These are phyloP conservation scores for Malus hybrid DNA, from an alignment of 331 rosid species.

Conservation along the genomic window DNA sequence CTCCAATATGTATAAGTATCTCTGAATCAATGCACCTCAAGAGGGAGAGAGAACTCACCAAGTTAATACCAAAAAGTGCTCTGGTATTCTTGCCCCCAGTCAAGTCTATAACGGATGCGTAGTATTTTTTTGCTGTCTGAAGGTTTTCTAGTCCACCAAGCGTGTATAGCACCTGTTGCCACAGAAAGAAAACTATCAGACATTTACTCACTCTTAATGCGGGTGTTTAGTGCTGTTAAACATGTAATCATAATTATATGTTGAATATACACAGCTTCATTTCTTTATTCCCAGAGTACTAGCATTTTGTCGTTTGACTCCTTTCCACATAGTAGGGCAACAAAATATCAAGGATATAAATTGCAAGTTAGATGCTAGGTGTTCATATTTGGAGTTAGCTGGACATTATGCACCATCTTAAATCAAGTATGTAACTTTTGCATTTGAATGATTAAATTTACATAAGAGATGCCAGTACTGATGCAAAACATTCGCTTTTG, in stretches of 20 bases:
- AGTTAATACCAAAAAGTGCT: conserved; percentile 90
- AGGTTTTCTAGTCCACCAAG: conserved; percentile 93
- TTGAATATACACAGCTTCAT: background rate
- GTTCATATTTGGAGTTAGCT: background rate
- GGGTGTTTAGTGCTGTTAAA: background rate
- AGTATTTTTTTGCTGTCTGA: conserved; percentile 91
- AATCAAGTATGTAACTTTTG: background rate
- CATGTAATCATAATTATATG: background rate
- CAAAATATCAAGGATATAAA: background rate
- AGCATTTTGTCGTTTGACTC: background rate
- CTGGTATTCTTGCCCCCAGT: conserved; percentile 88
- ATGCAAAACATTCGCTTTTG: background rate
- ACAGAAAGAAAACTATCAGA: background rate
- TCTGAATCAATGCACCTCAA: background rate
- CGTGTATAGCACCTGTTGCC: conserved; percentile 77
- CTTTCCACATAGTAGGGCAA: background rate
- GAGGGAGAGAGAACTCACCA: conserved; percentile 56
- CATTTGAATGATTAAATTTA: background rate
- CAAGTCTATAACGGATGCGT: conserved; percentile 83
- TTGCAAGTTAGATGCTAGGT: background rate
- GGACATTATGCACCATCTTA: background rate
- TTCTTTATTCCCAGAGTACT: background rate
- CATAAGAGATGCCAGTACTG: background rate
- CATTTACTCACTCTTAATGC: background rate
- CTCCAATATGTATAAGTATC: background rate